Evolutionary conservation across 352 stramenopile species (phyloP).

Genomic region (Globisporangium cystogenes): DNA sequence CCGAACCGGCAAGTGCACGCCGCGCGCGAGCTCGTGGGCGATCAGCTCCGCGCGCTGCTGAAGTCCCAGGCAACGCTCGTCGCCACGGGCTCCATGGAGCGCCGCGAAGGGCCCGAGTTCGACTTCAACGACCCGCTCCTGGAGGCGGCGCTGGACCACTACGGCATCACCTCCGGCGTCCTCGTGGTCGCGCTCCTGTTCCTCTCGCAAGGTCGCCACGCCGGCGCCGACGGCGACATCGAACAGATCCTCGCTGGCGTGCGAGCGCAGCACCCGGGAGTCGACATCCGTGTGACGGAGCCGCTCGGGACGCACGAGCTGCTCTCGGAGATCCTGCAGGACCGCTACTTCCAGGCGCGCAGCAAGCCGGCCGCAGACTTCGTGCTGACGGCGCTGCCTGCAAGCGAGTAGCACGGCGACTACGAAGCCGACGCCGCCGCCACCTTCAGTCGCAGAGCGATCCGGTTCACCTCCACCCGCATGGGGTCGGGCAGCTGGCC

Average conservation of each 20-base stretch:
- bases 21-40: conserved; percentile 45
- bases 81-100: conserved; percentile 70
- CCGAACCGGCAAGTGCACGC: conserved; percentile 67
- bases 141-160: conserved; percentile 49
- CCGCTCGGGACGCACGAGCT: conserved; percentile 59
- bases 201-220: conserved; percentile 67
- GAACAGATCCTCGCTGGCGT: conserved; percentile 60
- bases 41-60: conserved; percentile 41
- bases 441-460: conserved; percentile 30
- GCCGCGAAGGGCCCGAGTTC: conserved; percentile 55
- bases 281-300: conserved; percentile 60
- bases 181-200: conserved; percentile 76
- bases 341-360: conserved; percentile 46
- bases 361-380: conserved; percentile 19
- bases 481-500: conserved; percentile 49
- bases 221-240: conserved; percentile 71
- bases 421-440: neutral
- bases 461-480: conserved; percentile 47
- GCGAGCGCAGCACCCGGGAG: conserved; percentile 25
- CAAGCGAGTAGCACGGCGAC: neutral
- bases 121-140: conserved; percentile 85
- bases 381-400: conserved; percentile 7
- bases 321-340: conserved; percentile 55
- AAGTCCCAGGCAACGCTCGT: conserved; percentile 36
- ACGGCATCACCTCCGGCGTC: conserved; percentile 48